phyloP scores from a whole-genome alignment of 2,329 filamentous ascomycete genomes.

The Rasamsonia emersonii region DNA sequence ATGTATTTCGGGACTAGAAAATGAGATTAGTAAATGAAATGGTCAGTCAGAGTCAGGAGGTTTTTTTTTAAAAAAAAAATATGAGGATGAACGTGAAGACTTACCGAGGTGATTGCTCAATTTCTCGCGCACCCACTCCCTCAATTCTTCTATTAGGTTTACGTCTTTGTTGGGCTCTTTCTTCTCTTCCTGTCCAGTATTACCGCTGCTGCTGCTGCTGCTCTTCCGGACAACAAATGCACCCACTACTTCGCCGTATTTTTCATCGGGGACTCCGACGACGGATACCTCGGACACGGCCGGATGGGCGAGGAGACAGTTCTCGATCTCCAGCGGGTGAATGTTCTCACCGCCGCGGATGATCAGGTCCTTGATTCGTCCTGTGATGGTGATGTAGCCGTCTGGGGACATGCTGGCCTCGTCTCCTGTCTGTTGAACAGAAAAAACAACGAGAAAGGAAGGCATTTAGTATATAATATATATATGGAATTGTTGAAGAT shows the following conservation, averaged over 20 bases:
- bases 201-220: conserved; percentile 34
- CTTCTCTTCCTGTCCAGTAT: conserved; percentile 22
- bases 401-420: conserved; percentile 76
- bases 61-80: conserved; percentile 2
- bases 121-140: conserved; percentile 61
- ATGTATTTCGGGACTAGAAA: conserved; percentile 69
- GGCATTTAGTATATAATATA: no score
- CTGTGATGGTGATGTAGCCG: conserved; percentile 82
- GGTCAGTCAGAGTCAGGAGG: no score
- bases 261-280: conserved; percentile 72
- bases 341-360: conserved; percentile 95
- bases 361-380: conserved; percentile 89
- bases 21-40: conserved; percentile 1
- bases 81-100: conserved; percentile 14
- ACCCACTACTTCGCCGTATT: conserved; percentile 77
- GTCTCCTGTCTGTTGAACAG: conserved; percentile 70
- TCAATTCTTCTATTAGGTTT: conserved; percentile 53
- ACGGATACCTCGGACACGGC: conserved; percentile 68
- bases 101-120: conserved; percentile 63
- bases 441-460: no score
- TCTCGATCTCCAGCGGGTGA: conserved; percentile 86
- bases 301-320: conserved; percentile 67
- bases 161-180: conserved; percentile 2
- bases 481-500: conserved; percentile 2
- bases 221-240: conserved; percentile 75